Percentiles rank a stretch among this genome's conserved stretches.
Evolutionary conservation across 2,329 filamentous ascomycete species (phyloP).

Genomic region (Aspergillus sp.): DNA sequence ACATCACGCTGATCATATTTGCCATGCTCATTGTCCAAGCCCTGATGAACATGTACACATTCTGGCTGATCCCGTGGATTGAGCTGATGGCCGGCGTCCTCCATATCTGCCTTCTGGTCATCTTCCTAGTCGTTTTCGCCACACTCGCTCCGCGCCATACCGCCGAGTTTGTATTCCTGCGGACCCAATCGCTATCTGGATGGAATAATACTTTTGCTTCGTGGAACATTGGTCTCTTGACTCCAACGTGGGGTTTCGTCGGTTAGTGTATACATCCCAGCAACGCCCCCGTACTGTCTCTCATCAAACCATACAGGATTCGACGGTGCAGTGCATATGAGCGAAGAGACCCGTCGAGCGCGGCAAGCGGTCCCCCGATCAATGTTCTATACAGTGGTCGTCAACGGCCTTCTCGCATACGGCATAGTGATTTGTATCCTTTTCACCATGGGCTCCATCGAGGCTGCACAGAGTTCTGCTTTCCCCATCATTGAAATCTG

Average conservation of each 20-base stretch:
- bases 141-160: constrained; percentile 32
- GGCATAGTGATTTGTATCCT: constrained; percentile 43
- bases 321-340: constrained; percentile 51
- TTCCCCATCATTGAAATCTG: constrained; percentile 48
- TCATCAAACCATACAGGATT: constrained; percentile 33
- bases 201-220: constrained; percentile 26
- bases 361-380: constrained; percentile 47
- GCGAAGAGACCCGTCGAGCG: constrained; percentile 46
- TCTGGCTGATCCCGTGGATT: constrained; percentile 41
- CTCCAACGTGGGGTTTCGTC: constrained; percentile 26
- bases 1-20: constrained; percentile 39
- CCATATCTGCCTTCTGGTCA: constrained; percentile 20
- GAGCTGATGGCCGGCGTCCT: constrained; percentile 36
- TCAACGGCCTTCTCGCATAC: constrained; percentile 45
- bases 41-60: constrained; percentile 15
- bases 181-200: constrained; percentile 29
- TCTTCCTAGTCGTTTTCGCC: constrained; percentile 36
- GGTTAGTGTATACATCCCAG: constrained; percentile 8
- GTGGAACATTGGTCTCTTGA: constrained; percentile 40
- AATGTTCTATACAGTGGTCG: constrained; percentile 44
- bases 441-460: constrained; percentile 45
- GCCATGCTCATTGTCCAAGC: constrained; percentile 28
- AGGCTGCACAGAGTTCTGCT: constrained; percentile 24
- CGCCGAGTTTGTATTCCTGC: constrained; percentile 32
- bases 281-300: background rate